Base-by-base conservation (phyloP, 345 rosid species). In the Brassica cretica region DNA sequence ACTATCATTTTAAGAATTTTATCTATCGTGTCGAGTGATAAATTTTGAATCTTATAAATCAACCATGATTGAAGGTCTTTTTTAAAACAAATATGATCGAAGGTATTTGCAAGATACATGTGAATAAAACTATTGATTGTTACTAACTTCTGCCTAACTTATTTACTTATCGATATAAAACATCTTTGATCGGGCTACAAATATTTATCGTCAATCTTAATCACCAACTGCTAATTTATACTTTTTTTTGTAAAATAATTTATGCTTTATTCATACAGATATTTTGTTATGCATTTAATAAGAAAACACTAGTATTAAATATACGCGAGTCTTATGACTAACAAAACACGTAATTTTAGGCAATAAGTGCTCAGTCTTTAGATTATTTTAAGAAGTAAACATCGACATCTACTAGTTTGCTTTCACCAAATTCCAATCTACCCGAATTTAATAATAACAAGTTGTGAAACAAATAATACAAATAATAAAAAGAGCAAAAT, bases 341-440 rank as follows among this genome's bases (percentile, higher is more conserved):
- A 68, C 56, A 5, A n/a, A 51, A 51, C 56, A 51, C 56, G 56
- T 15, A 51, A 51, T 51, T n/a, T 51, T 51, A 51, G 56, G 56
- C 56, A 51, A 51, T 51, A 51, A n/a, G 56, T 51, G 56, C 56
- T 35, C 64, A 19, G 18, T 64, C 59, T 78, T 29, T 41, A 37
- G 16, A 18, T 25, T 56, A 71, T 39, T 55, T 27, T 6, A 25
- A 37, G 49, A 71, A 51, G 56, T 64, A 49, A 29, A 78, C 76
- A 65, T 78, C 81, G 21, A 27, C 71, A 27, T 71, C 80, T 35
- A 55, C 49, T 70, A 70, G 19, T 56, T 71, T 56, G 27, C 60
- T 55, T 8, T 66, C 61, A 78, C 81, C 81, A 71, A 71, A 55
- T 71, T 64, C 71, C 76, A 78, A 65, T 21, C 67, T 58, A 65